Evolutionary conservation across 2,329 filamentous ascomycete genomes (phyloP).

Genomic region (Botrytis fragariae): DNA sequence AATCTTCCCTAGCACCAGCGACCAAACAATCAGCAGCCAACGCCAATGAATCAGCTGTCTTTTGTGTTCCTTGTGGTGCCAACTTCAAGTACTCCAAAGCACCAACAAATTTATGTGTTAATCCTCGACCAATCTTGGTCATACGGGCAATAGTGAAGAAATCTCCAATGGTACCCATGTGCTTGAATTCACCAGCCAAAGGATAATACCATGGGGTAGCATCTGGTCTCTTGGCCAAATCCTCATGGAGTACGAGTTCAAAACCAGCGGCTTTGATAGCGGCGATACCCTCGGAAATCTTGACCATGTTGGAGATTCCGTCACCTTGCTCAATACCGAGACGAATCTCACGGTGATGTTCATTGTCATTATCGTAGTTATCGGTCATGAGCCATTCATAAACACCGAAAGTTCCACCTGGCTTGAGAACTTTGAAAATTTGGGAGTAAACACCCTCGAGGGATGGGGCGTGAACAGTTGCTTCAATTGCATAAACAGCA

Average conservation of each 20-base stretch:
- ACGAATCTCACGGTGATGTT: slow-evolving; percentile 83
- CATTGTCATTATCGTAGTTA: slow-evolving; percentile 83
- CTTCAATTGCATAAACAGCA: slow-evolving; percentile 95
- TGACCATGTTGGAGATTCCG: slow-evolving; percentile 97
- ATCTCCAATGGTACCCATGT: slow-evolving; percentile 77
- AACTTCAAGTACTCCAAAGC: slow-evolving; percentile 70
- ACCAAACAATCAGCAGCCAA: slow-evolving; percentile 80
- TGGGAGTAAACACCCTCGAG: slow-evolving; percentile 91
- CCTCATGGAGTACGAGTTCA: slow-evolving; percentile 77
- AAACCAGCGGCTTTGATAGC: slow-evolving; percentile 90
- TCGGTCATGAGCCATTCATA: slow-evolving; percentile 99
- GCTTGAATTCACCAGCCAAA: slow-evolving; percentile 77
- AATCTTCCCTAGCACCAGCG: slow-evolving; percentile 77
- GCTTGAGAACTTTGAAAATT: slow-evolving; percentile 94
- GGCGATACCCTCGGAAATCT: slow-evolving; percentile 71
- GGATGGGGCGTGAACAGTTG: slow-evolving; percentile 88
- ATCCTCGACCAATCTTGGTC: slow-evolving; percentile 76
- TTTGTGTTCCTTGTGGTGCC: slow-evolving; percentile 81
- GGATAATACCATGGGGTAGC: slow-evolving; percentile 92
- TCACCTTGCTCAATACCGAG: slow-evolving; percentile 94
- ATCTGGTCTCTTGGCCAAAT: slow-evolving; percentile 76
- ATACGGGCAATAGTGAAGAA: slow-evolving; percentile 81
- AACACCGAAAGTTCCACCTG: slow-evolving; percentile 90
- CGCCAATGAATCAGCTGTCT: slow-evolving; percentile 89
- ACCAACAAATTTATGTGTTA: slow-evolving; percentile 76